Evolutionary conservation across 345 rosid species (phyloP).

Genomic region (Aethionema arabicum): DNA sequence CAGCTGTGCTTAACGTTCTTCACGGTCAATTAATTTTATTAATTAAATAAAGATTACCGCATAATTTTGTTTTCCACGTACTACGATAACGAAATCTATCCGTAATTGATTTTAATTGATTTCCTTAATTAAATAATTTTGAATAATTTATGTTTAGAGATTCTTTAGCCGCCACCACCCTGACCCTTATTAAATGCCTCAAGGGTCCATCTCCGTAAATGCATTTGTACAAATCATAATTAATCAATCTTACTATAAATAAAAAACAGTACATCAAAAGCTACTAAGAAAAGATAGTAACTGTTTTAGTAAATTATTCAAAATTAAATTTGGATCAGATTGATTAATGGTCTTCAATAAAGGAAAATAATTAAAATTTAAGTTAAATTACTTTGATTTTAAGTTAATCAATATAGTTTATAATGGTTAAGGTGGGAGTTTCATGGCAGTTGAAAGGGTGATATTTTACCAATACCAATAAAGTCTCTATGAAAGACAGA

Average conservation of each 20-base stretch:
- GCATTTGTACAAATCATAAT: constrained; percentile 16
- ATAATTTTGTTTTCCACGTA: too few relatives aligned
- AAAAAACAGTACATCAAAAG: not conserved
- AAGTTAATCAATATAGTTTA: constrained; percentile 31
- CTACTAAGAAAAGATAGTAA: not conserved
- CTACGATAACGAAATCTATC: not conserved
- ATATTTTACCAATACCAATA: constrained; percentile 17
- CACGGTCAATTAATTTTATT: not conserved
- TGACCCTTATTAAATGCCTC: constrained; percentile 6
- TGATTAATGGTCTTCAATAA: not conserved
- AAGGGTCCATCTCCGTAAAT: constrained; percentile 23
- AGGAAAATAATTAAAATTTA: constrained; percentile 3
- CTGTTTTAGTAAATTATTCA: not conserved
- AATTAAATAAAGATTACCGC: not conserved
- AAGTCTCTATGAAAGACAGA: not conserved
- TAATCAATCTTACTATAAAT: constrained; percentile 1
- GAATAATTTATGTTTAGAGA: not conserved
- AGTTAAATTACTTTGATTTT: constrained; percentile 20
- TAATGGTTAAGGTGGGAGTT: constrained; percentile 25
- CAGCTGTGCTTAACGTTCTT: constrained; percentile 9
- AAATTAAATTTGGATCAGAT: not conserved
- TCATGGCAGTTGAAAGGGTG: constrained; percentile 26
- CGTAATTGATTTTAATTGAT: not conserved
- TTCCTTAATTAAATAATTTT: not conserved
- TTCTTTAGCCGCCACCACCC: constrained; percentile 24